Evolutionary conservation across 176 grass and related monocot genomes (phyloP).

Genomic region (barley (Hordeum vulgare)): MorexV3_pseudomolecules_assembly NC_058522.1:160379805-160380304

Average conservation of each 20-base stretch:
- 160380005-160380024: background rate
- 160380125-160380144: constrained; percentile 1
- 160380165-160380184: background rate
- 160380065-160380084: constrained; percentile 56
- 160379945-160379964: background rate
- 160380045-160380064: constrained; percentile 96
- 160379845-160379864: background rate
- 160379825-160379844: background rate
- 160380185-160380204: background rate
- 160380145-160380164: background rate
- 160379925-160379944: background rate
- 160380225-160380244: constrained; percentile 75
- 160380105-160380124: constrained; percentile 94
- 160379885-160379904: background rate
- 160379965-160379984: background rate
- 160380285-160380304: constrained; percentile 70
- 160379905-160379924: background rate
- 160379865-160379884: background rate
- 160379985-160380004: background rate
- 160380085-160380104: constrained; percentile 78
- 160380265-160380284: constrained; percentile 73
- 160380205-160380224: constrained; percentile 63
- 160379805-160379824: constrained; percentile 9
- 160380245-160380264: constrained; percentile 53
- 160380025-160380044: constrained; percentile 49